Evolutionary conservation across 148 eudicot genomes (phyloP).

Genomic region (Selenicereus undatus): DNA sequence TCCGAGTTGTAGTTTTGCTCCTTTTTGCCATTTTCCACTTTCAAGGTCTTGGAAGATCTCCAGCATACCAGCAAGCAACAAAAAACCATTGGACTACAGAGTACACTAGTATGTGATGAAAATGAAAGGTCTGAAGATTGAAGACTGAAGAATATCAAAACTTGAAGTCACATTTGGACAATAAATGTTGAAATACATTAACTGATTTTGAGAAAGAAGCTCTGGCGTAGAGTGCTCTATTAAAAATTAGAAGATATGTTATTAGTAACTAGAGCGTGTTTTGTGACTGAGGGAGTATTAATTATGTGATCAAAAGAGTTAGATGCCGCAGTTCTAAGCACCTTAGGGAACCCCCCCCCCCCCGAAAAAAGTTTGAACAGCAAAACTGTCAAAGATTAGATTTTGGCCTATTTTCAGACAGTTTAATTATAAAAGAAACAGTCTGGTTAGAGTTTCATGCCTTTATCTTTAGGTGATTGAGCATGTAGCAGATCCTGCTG

Average conservation of each 20-base stretch:
- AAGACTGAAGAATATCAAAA: too few relatives aligned
- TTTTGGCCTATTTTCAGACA: not conserved
- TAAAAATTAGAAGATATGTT: not conserved
- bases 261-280: not conserved
- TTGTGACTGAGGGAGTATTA: not conserved
- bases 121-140: too few relatives aligned
- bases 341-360: not conserved
- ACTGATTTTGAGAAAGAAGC: not conserved
- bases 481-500: slow-evolving; percentile 90
- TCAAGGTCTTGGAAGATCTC: too few relatives aligned
- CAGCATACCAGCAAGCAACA: too few relatives aligned
- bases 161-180: too few relatives aligned
- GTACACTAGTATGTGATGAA: too few relatives aligned
- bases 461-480: slow-evolving; percentile 64
- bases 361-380: not conserved
- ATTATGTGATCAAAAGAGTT: not conserved
- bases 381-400: not conserved
- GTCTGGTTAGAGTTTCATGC: slow-evolving; percentile 12
- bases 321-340: not conserved
- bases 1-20: not conserved
- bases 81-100: too few relatives aligned
- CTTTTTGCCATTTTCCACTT: not conserved
- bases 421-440: not conserved
- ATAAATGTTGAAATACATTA: too few relatives aligned
- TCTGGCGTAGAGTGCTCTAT: not conserved